Base-by-base conservation (phyloP, 176 grass and related monocot genomes). In the Juncus effusus region DNA sequence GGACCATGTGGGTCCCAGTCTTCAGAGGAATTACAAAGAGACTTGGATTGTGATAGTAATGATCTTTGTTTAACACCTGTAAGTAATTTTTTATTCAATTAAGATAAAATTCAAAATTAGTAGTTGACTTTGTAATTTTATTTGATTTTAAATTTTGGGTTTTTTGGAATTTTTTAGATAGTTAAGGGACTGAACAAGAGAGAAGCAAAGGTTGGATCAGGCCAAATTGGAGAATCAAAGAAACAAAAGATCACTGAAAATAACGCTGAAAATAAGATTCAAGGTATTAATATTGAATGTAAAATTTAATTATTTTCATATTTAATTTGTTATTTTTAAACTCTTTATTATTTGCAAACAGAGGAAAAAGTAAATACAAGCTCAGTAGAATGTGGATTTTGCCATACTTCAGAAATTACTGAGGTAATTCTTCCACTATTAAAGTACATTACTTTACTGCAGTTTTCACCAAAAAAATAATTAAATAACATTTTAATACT, bases 31-130 rank as follows among this genome's bases (percentile, higher is more conserved):
- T 28, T 28, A 28, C 73, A 57, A 40, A 78, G 73, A 67, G 77
- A 80, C 77, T 66, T 79, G 65, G 76, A 89, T 53, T 83, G 79
- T 65, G 94, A 92, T 49, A 97, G 94, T 75, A 86, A 86, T 76
- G 78, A 84, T 41, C 65, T 62, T 51, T 60, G 79, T 82, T 81
- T 77, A 69, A 83, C 85, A 63, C 76, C 84, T 44, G 94, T 97
- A 85, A 72, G 54, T 42, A 7, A 13, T 12, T 57, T 59, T 47
- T 59, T 13, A 59, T 9, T 58, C 14, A 68, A 16, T 36, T 12
- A 72, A 59, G 55, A n/a, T 47, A 47, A 47, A 47, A 5, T 47
- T 47, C 6, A 47, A 47, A 6, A 5, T 47, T 47, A 47, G 4
- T 47, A 28, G 19, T 47, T 9, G 44, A 47, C 9, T 6, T 47